Base-by-base conservation (phyloP, 176 grass and related monocot species). In the Secale cereale region DNA sequence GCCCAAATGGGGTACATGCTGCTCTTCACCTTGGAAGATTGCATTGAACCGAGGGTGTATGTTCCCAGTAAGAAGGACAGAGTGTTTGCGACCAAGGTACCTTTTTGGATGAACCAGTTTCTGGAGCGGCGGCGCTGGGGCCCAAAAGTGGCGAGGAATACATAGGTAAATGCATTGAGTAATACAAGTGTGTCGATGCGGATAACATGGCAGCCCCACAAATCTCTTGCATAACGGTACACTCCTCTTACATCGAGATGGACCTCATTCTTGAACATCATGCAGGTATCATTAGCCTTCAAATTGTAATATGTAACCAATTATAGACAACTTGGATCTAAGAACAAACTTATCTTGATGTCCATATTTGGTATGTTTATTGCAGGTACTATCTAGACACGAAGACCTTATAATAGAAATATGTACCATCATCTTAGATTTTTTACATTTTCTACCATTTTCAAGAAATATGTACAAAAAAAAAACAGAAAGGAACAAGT, bases 11-110 rank as follows among this genome's bases (percentile, higher is more conserved):
- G 33, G 35, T 70, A 78, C 63, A 70, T 32, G 75, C 19, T 19
- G 19, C 33, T 78, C 26, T 78, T 70, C 19, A 85, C 33, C 0
- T 64, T 0, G 0, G 83, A 59, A 4, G 83, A 85, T 4, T 70
- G 74, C 83, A 85, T 85, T 0, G 50, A 70, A 25, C 83, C 83
- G 17, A 69, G 17, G 2, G 33, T 66, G 74, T 85, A 60, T 9
- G 64, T 31, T 40, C 29, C 1, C 35, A 85, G 7, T 27, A 48
- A 60, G 45, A 2, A 31, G 11, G 64, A 78, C 17, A 69, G 3
- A 1, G n/a, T 1, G 17, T 40, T 43, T 8, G 46, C 48, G 2
- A 5, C 63, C 7, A 78, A 11, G 32, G 78, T 33, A 23, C 32
- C 74, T 1, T 70, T 59, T 17, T 78, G 83, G 46, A 59, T 15